These are phyloP conservation scores for Mycotypha africana DNA, from an alignment of 371 early-diverging fungal genomes.

Conservation along the genomic window DNA sequence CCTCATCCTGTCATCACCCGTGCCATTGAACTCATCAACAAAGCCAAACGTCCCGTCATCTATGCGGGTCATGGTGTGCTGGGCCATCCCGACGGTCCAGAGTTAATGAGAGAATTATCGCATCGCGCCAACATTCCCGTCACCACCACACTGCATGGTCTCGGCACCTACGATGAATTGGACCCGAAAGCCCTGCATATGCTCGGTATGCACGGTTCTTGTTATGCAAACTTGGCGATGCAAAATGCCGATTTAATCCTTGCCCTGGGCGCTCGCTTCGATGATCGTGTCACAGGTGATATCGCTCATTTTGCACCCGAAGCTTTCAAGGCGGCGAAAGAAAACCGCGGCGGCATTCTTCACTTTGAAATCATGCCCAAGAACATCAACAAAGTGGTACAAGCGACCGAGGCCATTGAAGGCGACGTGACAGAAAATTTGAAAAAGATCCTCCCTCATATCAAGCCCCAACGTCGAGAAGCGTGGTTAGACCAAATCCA, in stretches of 20 bases:
- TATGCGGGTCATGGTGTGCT: slow-evolving; percentile 94
- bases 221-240: slow-evolving; percentile 96
- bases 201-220: slow-evolving; percentile 98
- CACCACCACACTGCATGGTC: slow-evolving; percentile 89
- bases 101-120: slow-evolving; percentile 73
- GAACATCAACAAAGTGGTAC: slow-evolving; percentile 97
- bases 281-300: slow-evolving; percentile 96
- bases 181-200: slow-evolving; percentile 90
- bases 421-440: slow-evolving; percentile 92
- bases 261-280: slow-evolving; percentile 96
- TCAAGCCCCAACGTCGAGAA: slow-evolving; percentile 58
- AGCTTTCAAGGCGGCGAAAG: slow-evolving; percentile 82
- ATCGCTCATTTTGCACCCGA: slow-evolving; percentile 86
- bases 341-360: slow-evolving; percentile 91
- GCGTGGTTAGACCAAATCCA: slow-evolving; percentile 81
- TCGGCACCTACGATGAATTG: slow-evolving; percentile 90
- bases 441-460: slow-evolving; percentile 68
- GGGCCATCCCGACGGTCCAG: slow-evolving; percentile 77
- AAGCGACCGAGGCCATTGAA: slow-evolving; percentile 86
- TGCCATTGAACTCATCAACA: slow-evolving; percentile 81
- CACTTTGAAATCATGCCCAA: slow-evolving; percentile 99
- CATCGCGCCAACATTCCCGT: slow-evolving; percentile 90
- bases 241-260: slow-evolving; percentile 93
- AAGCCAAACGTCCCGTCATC: slow-evolving; percentile 87
- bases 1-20: slow-evolving; percentile 48